These are phyloP conservation scores for Trametes cinnabarina DNA, from an alignment of 768 basidiomycete genomes.

Conservation along the genomic window DNA sequence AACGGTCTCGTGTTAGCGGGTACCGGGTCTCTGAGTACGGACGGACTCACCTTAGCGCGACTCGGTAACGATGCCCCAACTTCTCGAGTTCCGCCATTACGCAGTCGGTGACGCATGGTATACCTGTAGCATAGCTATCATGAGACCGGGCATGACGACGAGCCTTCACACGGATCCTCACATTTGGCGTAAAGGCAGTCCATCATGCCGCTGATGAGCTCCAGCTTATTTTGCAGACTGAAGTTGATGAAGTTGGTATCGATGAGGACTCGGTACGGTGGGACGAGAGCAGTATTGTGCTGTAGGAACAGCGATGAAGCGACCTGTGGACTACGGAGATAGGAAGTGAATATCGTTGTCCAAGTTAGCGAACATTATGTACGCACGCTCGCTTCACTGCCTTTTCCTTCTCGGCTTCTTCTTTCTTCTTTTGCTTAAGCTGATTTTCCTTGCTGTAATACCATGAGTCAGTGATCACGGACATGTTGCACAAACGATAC, in stretches of 20 bases:
- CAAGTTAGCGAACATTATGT: not conserved
- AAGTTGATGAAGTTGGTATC: constrained; percentile 99
- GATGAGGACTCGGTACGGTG: constrained; percentile 94
- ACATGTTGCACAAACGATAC: constrained; percentile 28
- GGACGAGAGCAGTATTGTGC: constrained; percentile 93
- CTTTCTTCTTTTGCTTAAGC: constrained; percentile 82
- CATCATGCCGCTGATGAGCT: constrained; percentile 98
- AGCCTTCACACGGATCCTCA: constrained; percentile 35
- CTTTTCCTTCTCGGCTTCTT: constrained; percentile 76
- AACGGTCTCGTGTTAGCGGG: constrained; percentile 11
- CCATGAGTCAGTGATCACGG: not conserved
- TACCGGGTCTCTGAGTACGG: not conserved
- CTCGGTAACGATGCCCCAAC: constrained; percentile 90
- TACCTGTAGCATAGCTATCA: constrained; percentile 52
- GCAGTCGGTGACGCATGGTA: constrained; percentile 98
- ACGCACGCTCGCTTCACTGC: constrained; percentile 76
- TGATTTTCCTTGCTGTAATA: constrained; percentile 84
- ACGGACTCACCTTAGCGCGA: constrained; percentile 79
- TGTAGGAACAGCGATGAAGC: constrained; percentile 93
- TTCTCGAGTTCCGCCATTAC: constrained; percentile 99
- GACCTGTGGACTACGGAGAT: constrained; percentile 61
- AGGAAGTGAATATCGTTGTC: constrained; percentile 1
- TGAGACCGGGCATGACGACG: constrained; percentile 11
- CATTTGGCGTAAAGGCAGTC: constrained; percentile 98
- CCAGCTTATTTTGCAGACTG: constrained; percentile 95